Evolutionary conservation across 2,329 filamentous ascomycete species (phyloP).

Genomic region (Botrytis tulipae): DNA sequence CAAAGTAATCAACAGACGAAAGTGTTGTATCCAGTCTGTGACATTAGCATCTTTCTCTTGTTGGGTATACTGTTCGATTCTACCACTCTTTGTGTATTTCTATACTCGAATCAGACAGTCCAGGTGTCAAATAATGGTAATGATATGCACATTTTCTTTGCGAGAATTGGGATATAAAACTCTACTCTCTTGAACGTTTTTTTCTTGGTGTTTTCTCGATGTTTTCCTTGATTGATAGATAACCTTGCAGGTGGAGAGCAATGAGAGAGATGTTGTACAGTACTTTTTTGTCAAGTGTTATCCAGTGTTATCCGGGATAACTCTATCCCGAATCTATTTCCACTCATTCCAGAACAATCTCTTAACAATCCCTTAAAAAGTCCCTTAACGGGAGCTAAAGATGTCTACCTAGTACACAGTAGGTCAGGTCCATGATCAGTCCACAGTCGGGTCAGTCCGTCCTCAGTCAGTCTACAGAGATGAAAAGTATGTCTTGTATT

Average conservation of each 20-base stretch:
- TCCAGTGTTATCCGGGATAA: background rate
- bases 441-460: background rate
- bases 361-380: background rate
- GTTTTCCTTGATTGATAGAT: background rate
- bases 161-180: background rate
- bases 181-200: background rate
- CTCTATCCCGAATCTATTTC: background rate
- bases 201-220: no score
- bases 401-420: background rate
- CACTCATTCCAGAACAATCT: background rate
- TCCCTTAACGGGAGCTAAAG: background rate
- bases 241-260: background rate
- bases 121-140: background rate
- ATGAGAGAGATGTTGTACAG: background rate
- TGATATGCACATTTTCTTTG: background rate
- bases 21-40: background rate
- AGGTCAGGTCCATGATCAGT: background rate
- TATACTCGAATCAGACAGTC: background rate
- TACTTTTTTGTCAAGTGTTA: background rate
- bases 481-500: background rate
- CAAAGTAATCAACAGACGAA: background rate
- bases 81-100: background rate
- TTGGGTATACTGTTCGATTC: background rate
- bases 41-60: no score
- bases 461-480: background rate